Evolutionary conservation across 345 rosid genomes (phyloP).

Genomic region (Gossypium ekmanianum): DNA sequence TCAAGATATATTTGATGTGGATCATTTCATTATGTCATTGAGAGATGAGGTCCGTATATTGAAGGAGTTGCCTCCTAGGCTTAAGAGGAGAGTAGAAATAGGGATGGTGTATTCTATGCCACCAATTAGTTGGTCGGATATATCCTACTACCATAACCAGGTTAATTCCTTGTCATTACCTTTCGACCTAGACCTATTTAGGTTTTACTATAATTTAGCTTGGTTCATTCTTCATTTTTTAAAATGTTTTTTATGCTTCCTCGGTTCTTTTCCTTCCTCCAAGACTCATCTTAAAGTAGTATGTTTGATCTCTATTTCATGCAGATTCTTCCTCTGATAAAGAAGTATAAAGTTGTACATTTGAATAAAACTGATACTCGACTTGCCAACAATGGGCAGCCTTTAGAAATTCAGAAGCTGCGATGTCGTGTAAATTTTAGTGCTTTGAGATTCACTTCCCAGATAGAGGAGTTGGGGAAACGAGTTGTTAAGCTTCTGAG

Average conservation of each 20-base stretch:
- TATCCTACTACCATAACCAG: slow-evolving; percentile 72
- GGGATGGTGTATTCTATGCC: slow-evolving; percentile 67
- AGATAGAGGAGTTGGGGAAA: slow-evolving; percentile 88
- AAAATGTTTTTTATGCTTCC: background rate
- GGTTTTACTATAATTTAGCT: background rate
- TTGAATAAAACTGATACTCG: slow-evolving; percentile 90
- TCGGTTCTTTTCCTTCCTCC: background rate
- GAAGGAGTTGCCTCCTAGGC: slow-evolving; percentile 77
- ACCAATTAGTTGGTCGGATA: slow-evolving; percentile 87
- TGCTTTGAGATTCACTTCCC: slow-evolving; percentile 82
- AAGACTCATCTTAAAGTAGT: background rate
- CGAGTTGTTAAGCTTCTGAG: slow-evolving; percentile 69
- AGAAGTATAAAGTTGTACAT: slow-evolving; percentile 80
- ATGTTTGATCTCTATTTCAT: background rate
- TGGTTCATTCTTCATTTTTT: background rate
- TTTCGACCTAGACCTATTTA: no score
- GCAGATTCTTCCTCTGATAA: slow-evolving; percentile 92
- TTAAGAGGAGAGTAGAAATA: slow-evolving; percentile 55
- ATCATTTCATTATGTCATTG: slow-evolving; percentile 72
- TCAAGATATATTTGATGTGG: slow-evolving; percentile 82
- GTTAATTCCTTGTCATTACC: slow-evolving; percentile 23
- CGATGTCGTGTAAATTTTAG: slow-evolving; percentile 88
- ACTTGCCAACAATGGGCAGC: slow-evolving; percentile 75
- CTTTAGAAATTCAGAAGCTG: slow-evolving; percentile 78
- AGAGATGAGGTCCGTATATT: slow-evolving; percentile 84